A percentile compares a stretch with the other conserved stretches of the same genome.
Conservation (phyloP, 257 asterid genomes). For the Solanum dulcamara region DNA sequence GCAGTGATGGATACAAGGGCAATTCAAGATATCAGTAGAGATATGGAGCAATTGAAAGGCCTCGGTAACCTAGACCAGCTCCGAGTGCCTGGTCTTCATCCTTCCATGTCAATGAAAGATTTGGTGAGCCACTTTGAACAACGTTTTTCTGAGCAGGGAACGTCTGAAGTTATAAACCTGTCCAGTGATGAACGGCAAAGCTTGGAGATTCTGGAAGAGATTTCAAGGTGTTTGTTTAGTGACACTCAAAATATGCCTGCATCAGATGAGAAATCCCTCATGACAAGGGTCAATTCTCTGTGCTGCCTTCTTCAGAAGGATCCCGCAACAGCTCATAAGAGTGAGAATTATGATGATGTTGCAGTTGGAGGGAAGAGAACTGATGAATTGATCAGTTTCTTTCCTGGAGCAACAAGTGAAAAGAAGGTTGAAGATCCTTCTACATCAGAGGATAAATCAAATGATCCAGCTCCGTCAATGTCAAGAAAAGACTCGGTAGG, state of each 20-base stretch:
- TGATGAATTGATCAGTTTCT: constrained; percentile 3
- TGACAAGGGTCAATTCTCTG: constrained; percentile 85
- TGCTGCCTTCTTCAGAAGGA: constrained; percentile 94
- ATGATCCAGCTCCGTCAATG: constrained; percentile 33
- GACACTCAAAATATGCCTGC: constrained; percentile 45
- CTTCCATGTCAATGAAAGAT: constrained; percentile 91
- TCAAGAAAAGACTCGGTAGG: constrained; percentile 85
- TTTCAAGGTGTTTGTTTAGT: constrained; percentile 37
- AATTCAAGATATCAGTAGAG: constrained; percentile 33
- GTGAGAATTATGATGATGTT: constrained; percentile 12
- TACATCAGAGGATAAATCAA: neutral
- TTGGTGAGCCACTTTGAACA: constrained; percentile 79
- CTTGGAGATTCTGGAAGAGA: constrained; percentile 35
- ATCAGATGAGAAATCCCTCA: constrained; percentile 67
- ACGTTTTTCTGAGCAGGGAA: constrained; percentile 64
- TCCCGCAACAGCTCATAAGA: constrained; percentile 19
- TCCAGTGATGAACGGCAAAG: constrained; percentile 68
- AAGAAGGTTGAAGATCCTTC: neutral
- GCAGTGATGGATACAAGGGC: constrained; percentile 37
- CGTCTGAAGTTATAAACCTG: constrained; percentile 34
- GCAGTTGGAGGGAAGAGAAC: constrained; percentile 14
- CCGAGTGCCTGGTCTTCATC: constrained; percentile 60
- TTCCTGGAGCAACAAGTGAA: neutral
- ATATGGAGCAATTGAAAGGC: constrained; percentile 45
- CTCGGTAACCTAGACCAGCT: constrained; percentile 68